These are phyloP conservation scores for Phytophthora pini DNA, from an alignment of 352 stramenopile species.

Conservation along the genomic window DNA sequence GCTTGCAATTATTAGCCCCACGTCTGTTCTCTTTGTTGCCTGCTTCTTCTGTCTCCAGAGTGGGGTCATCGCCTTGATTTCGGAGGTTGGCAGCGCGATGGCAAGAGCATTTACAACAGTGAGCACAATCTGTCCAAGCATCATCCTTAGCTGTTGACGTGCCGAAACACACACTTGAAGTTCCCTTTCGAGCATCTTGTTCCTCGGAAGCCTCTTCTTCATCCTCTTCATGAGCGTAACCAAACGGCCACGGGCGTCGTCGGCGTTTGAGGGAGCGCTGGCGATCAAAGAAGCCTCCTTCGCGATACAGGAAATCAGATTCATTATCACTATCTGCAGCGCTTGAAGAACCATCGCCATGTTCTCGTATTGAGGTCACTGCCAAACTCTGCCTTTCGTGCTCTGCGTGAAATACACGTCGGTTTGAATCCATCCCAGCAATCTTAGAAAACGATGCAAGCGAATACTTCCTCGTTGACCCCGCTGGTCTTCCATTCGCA, in stretches of 20 bases:
- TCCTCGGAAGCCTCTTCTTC: constrained; percentile 34
- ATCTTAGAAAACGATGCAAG: constrained; percentile 69
- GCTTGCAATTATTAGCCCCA: background rate
- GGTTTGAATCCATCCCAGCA: constrained; percentile 36
- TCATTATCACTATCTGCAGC: constrained; percentile 34
- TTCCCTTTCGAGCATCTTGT: constrained; percentile 17
- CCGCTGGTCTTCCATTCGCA: constrained; percentile 27
- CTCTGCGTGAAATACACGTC: constrained; percentile 20
- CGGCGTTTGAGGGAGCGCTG: constrained; percentile 69
- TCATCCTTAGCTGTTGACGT: constrained; percentile 16
- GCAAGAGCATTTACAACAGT: constrained; percentile 58
- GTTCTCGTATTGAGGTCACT: constrained; percentile 32
- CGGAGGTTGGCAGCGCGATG: constrained; percentile 23
- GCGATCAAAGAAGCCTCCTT: constrained; percentile 85
- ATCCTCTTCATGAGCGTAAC: constrained; percentile 49
- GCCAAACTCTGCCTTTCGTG: constrained; percentile 21
- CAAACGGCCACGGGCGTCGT: constrained; percentile 61
- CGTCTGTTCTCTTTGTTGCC: background rate
- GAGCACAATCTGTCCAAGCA: constrained; percentile 32
- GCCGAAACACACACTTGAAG: constrained; percentile 13
- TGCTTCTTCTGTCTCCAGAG: constrained; percentile 9
- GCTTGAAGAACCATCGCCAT: constrained; percentile 20
- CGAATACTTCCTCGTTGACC: constrained; percentile 57
- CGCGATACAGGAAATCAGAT: constrained; percentile 79
- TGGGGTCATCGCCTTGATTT: constrained; percentile 4